Conservation (phyloP, 306 rosid species). For the Echinosophora koreensis region DNA sequence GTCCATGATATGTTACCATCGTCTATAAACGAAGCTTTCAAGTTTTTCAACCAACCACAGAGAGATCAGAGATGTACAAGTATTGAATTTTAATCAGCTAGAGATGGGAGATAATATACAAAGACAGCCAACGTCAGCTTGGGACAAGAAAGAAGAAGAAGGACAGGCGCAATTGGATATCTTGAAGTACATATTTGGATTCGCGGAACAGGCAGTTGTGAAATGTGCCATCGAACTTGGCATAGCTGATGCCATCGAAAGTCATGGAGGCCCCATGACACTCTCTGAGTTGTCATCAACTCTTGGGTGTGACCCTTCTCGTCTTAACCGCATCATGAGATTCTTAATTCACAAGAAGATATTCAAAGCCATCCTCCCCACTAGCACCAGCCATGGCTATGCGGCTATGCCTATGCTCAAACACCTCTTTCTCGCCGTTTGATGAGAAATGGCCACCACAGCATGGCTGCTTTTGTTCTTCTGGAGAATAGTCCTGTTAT, state of each 20-base stretch:
- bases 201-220: slow-evolving; percentile 64
- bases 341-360: slow-evolving; percentile 57
- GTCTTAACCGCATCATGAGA: slow-evolving; percentile 60
- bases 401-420: slow-evolving; percentile 32
- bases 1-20: no score
- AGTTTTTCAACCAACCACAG: no score
- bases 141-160: no score
- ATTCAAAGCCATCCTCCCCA: slow-evolving; percentile 50
- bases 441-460: slow-evolving; percentile 24
- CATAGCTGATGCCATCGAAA: slow-evolving; percentile 71
- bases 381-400: neutral
- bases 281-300: slow-evolving; percentile 59
- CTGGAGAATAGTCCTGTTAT: slow-evolving; percentile 55
- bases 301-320: slow-evolving; percentile 50
- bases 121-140: no score
- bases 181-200: neutral
- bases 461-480: slow-evolving; percentile 44
- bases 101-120: no score
- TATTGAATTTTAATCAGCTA: no score
- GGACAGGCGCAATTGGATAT: no score
- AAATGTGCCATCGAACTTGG: slow-evolving; percentile 76
- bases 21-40: no score
- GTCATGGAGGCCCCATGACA: slow-evolving; percentile 59
- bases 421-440: slow-evolving; percentile 55
- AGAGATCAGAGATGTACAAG: no score